Evolutionary conservation across 805 yeast genomes (phyloP), one percentile per base, ranked within the genome.

Genomic region (Wickerhamomyces sydowiorum): DNA sequence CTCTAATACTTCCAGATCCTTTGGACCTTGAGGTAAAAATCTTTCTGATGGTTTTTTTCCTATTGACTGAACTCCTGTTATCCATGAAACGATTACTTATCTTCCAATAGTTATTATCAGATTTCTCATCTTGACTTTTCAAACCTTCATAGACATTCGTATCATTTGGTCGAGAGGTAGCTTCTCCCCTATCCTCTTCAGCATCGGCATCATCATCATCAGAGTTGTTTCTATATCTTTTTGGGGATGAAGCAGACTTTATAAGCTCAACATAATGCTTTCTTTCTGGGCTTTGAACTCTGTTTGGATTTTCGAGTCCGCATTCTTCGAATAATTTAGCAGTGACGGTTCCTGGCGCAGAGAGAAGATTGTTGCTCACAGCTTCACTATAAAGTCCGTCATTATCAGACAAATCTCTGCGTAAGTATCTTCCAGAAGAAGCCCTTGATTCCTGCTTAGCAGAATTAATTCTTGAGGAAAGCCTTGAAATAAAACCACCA

Each of bases 11-110:
- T 9, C 19, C 35, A 14, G 32, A 18, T 14, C 7, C 35, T n/a
- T 22, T 41, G 1, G 53, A 43, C 10, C 44, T 38, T 19, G 50
- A 39, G 18, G 50, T 45, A 32, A 48, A 38, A 7, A 53, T 47
- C 23, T 43, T 44, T 41, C 45, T 51, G 14, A 53, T 46, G 3
- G 52, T 47, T 18, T 31, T 49, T 14, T 33, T 36, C 28, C 48
- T 42, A 22, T 30, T 47, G 3, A 38, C 38, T 13, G 23, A 12
- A 1, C 29, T 39, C 5, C 34, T 33, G 10, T 35, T 30, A 22
- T 38, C 39, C 15, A 49, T 39, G 36, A 52, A 48, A 7, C 42
- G 42, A 36, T 49, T 53, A 21, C 46, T 37, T 15, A 43, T 21
- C 13, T 10, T 36, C 54, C 50, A 44, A 23, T 20, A 19, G 9